A percentile compares a stretch with the other conserved stretches of the same genome.
These are phyloP conservation scores for Euphorbia celastroides DNA, from an alignment of 441 rosid species.

Conservation along the genomic window DNA sequence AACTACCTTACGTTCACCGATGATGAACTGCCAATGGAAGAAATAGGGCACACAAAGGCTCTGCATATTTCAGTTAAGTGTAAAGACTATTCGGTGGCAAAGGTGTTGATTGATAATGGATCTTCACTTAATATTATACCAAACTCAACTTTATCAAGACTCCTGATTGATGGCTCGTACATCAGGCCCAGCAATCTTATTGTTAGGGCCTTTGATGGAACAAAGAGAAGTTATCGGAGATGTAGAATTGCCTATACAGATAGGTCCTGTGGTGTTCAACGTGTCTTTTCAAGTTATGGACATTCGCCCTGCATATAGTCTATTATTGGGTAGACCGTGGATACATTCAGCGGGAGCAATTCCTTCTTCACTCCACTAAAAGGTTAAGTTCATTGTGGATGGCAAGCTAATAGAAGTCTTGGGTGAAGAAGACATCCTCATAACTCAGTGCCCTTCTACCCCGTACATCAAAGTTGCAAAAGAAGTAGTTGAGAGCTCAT, in stretches of 20 bases:
- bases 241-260: background rate
- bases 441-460: background rate
- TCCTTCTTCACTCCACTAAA: background rate
- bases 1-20: constrained; percentile 1
- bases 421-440: background rate
- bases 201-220: background rate
- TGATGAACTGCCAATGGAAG: background rate
- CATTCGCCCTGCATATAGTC: background rate
- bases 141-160: background rate
- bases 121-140: background rate
- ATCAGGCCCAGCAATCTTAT: background rate
- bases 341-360: background rate
- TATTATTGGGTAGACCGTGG: constrained; percentile 1
- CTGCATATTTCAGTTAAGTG: background rate
- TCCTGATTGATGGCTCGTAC: background rate
- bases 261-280: background rate
- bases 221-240: background rate
- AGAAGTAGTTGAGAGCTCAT: background rate
- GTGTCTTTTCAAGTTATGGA: background rate
- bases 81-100: background rate
- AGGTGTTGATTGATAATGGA: background rate
- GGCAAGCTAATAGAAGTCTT: background rate
- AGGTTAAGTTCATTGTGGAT: background rate
- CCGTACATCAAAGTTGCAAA: background rate
- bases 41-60: background rate